Conservation (phyloP, 805 yeast species). For the Metschnikowia kunwiensis region DNA sequence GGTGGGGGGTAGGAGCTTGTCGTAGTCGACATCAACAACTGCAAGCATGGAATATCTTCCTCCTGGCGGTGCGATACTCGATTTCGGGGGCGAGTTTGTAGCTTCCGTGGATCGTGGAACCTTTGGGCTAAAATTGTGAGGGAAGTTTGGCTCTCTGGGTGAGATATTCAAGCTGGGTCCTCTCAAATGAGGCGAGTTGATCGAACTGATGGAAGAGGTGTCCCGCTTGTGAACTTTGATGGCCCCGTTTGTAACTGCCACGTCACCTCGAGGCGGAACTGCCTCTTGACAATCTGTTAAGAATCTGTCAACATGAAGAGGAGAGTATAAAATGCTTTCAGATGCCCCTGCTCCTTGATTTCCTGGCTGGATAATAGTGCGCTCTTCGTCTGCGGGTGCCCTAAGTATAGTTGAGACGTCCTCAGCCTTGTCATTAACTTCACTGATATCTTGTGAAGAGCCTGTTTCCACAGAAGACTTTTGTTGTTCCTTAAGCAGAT, state of each 20-base stretch:
- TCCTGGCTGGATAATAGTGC: too few species aligned
- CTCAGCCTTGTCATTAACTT: too few species aligned
- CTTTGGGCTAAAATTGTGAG: slow-evolving; percentile 1
- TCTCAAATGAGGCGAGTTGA: slow-evolving; percentile 5
- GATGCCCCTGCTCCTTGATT: not conserved
- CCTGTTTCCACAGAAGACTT: not conserved
- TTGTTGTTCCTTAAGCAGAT: not conserved
- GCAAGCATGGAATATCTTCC: slow-evolving; percentile 15
- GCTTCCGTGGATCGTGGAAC: not conserved
- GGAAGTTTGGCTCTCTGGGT: slow-evolving; percentile 1
- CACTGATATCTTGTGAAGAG: too few species aligned
- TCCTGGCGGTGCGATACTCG: not conserved
- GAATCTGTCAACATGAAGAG: slow-evolving; percentile 14
- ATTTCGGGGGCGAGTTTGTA: not conserved
- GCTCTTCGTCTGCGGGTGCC: too few species aligned
- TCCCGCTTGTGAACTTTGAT: slow-evolving; percentile 14
- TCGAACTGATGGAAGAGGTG: slow-evolving; percentile 12
- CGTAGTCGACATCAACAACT: slow-evolving; percentile 19
- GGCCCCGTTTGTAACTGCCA: slow-evolving; percentile 11
- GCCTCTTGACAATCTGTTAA: slow-evolving; percentile 17
- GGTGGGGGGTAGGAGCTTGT: slow-evolving; percentile 15
- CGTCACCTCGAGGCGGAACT: slow-evolving; percentile 20
- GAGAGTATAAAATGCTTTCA: slow-evolving; percentile 10
- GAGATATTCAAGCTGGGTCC: not conserved
- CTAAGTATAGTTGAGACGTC: too few species aligned